phyloP scores from a whole-genome alignment of 768 basidiomycete genomes.

The Lactarius sp. region DNA sequence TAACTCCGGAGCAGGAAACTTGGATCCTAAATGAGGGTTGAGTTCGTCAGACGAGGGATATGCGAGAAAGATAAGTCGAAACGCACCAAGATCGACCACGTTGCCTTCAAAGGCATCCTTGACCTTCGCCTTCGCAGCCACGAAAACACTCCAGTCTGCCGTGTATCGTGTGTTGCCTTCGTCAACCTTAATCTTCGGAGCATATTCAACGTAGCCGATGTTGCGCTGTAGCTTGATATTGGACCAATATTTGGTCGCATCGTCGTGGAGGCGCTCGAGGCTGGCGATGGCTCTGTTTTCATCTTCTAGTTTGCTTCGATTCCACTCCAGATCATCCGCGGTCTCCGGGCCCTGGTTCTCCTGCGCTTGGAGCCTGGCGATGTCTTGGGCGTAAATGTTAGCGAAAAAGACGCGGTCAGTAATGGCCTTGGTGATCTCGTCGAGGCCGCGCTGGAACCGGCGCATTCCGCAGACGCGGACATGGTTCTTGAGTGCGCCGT shows the following conservation, averaged over 20 bases:
- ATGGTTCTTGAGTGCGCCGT: neutral
- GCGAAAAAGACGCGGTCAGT: neutral
- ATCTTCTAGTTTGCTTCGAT: neutral
- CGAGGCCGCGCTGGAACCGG: neutral
- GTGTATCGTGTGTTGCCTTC: too few relatives aligned
- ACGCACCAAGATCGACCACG: conserved; percentile 2
- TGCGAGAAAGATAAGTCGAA: too few relatives aligned
- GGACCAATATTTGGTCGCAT: neutral
- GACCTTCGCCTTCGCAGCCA: too few relatives aligned
- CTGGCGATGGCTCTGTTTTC: neutral
- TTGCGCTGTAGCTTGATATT: neutral
- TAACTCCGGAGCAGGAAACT: neutral
- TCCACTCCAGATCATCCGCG: neutral
- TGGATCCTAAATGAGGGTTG: conserved; percentile 5
- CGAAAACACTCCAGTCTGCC: too few relatives aligned
- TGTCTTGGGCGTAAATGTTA: neutral
- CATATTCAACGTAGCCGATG: neutral
- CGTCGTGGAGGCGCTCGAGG: neutral
- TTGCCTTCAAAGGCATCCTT: too few relatives aligned
- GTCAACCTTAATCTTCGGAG: too few relatives aligned
- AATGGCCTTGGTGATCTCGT: neutral
- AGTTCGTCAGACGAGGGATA: too few relatives aligned
- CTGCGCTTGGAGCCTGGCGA: neutral
- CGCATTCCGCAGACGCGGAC: neutral
- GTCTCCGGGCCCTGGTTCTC: neutral